Conservation (phyloP, 305 asterid genomes). For the Fraxinus floribunda region DNA sequence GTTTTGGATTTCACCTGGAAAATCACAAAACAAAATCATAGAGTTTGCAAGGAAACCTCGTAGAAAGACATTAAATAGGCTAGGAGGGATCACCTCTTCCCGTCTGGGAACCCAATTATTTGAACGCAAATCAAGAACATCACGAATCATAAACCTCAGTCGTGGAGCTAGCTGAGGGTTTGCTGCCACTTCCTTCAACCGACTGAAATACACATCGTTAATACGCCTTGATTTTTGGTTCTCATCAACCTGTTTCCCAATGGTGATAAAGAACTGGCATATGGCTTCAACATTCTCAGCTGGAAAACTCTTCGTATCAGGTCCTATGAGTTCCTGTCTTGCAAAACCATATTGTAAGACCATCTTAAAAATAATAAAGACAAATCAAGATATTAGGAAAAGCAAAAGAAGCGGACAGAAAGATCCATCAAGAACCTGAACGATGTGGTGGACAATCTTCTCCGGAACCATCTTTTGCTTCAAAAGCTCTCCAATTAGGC, state of each 20-base stretch:
- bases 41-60: neutral
- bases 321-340: neutral
- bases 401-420: neutral
- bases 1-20: neutral
- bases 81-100: neutral
- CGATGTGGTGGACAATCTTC: neutral
- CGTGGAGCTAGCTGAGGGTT: neutral
- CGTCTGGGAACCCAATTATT: neutral
- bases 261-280: neutral
- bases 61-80: neutral
- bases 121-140: neutral
- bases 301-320: neutral
- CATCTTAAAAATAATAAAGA: neutral
- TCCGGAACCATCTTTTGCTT: neutral
- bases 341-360: neutral
- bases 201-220: neutral
- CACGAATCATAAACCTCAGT: neutral
- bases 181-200: neutral
- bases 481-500: neutral
- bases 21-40: neutral
- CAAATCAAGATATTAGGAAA: neutral
- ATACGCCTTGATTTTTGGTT: neutral
- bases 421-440: neutral
- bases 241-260: neutral
- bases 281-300: neutral